phyloP scores from a whole-genome alignment of 2,329 filamentous ascomycete genomes.

The Calonectria pteridis region DNA sequence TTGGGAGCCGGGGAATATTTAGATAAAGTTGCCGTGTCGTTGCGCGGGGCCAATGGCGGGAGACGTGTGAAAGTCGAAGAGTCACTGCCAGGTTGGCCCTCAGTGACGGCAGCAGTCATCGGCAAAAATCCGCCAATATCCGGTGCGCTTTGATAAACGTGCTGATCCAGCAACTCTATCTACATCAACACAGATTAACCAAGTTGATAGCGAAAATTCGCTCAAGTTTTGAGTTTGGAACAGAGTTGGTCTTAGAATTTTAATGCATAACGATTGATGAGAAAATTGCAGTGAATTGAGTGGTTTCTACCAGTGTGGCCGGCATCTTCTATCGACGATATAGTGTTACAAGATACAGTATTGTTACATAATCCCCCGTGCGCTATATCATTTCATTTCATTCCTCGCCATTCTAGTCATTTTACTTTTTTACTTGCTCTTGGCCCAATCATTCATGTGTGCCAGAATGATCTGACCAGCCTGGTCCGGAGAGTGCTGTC shows the following conservation, averaged over 20 bases:
- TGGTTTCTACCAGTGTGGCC: conserved; percentile 37
- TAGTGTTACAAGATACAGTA: conserved; percentile 42
- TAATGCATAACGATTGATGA: background rate
- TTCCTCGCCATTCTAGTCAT: conserved; percentile 14
- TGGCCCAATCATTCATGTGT: conserved; percentile 78
- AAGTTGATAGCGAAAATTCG: background rate
- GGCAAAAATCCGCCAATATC: conserved; percentile 41
- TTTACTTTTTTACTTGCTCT: conserved; percentile 27
- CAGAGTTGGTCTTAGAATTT: background rate
- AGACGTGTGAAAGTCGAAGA: background rate
- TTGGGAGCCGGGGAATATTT: background rate
- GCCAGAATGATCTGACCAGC: conserved; percentile 86
- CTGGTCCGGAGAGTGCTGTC: conserved; percentile 91
- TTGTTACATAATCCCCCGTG: conserved; percentile 40
- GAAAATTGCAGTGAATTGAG: conserved; percentile 45
- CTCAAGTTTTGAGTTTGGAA: background rate
- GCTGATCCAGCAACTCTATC: conserved; percentile 17
- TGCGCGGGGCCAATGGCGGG: conserved; percentile 1
- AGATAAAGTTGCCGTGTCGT: background rate
- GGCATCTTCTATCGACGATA: conserved; percentile 41
- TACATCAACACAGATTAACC: background rate
- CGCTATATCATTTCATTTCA: conserved; percentile 33
- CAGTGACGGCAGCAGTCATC: conserved; percentile 36
- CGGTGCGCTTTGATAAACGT: conserved; percentile 34
- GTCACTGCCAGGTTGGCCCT: conserved; percentile 6